Evolutionary conservation across 495 filamentous ascomycete species (phyloP).

Genomic region (Penicillium coffeae): DNA sequence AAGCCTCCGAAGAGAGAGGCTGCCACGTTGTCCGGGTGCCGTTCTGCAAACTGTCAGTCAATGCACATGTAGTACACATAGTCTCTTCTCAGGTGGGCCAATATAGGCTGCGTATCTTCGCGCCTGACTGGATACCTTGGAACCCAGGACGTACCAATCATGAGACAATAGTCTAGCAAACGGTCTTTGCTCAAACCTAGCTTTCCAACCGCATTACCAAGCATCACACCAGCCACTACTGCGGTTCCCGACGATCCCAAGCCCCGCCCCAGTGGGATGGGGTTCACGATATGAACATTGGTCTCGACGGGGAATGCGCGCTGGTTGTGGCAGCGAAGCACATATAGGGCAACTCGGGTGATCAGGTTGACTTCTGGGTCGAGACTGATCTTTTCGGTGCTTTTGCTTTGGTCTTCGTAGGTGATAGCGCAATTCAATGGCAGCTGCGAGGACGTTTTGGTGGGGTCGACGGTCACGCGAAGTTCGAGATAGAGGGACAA

Average conservation of each 20-base stretch:
- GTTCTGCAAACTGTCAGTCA: conserved; percentile 49
- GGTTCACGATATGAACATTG: conserved; percentile 88
- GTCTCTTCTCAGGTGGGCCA: background rate
- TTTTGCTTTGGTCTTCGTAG: conserved; percentile 80
- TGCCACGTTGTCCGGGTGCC: conserved; percentile 95
- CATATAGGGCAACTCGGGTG: conserved; percentile 86
- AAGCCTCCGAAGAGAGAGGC: conserved; percentile 96
- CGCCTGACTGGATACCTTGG: background rate
- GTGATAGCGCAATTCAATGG: conserved; percentile 84
- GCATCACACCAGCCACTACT: conserved; percentile 86
- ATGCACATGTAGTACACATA: conserved; percentile 4
- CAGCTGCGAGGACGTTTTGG: conserved; percentile 46
- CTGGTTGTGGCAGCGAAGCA: conserved; percentile 84
- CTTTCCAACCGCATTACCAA: conserved; percentile 84
- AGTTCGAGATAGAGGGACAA: conserved; percentile 88
- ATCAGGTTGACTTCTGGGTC: conserved; percentile 82
- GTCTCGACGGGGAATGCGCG: conserved; percentile 78
- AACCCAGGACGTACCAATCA: conserved; percentile 60
- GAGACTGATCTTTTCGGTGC: conserved; percentile 66
- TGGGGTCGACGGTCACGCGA: conserved; percentile 62
- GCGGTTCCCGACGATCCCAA: conserved; percentile 91
- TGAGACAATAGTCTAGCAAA: conserved; percentile 90
- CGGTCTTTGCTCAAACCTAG: conserved; percentile 75
- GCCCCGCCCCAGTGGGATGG: conserved; percentile 85
- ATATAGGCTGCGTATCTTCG: background rate